Percentiles rank a stretch among this genome's conserved stretches.
Conservation (phyloP, 2,329 filamentous ascomycete genomes). For the Aspergillus puulaauensis region DNA sequence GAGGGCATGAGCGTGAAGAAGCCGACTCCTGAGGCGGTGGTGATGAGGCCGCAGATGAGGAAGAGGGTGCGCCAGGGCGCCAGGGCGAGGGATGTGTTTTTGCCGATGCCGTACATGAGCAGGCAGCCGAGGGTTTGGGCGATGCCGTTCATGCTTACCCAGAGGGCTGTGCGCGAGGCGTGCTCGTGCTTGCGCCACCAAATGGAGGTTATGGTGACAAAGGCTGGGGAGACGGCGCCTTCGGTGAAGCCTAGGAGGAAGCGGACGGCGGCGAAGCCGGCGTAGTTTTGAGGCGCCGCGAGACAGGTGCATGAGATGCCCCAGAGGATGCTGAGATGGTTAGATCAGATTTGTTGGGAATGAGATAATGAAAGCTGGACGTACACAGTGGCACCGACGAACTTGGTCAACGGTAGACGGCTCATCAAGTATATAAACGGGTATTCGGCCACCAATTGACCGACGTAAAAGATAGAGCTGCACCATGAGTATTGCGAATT, state of each 20-base stretch:
- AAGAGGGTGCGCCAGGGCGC: slow-evolving; percentile 49
- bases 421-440: slow-evolving; percentile 55
- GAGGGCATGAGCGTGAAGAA: slow-evolving; percentile 44
- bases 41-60: slow-evolving; percentile 48
- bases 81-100: background rate
- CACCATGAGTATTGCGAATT: slow-evolving; percentile 52
- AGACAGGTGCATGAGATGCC: slow-evolving; percentile 1
- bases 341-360: background rate
- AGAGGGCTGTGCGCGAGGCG: slow-evolving; percentile 26
- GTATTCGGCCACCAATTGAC: slow-evolving; percentile 49
- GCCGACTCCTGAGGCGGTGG: slow-evolving; percentile 39
- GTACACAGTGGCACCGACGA: slow-evolving; percentile 43
- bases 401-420: slow-evolving; percentile 49
- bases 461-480: slow-evolving; percentile 36
- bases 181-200: slow-evolving; percentile 39
- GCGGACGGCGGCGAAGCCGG: slow-evolving; percentile 20
- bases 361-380: background rate
- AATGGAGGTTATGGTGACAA: slow-evolving; percentile 43
- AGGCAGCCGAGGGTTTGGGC: slow-evolving; percentile 7
- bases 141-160: slow-evolving; percentile 7
- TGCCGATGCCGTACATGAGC: slow-evolving; percentile 5
- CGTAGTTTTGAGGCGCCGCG: slow-evolving; percentile 2
- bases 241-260: slow-evolving; percentile 44
- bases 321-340: background rate
- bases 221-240: slow-evolving; percentile 44